Evolutionary conservation across 305 asterid species (phyloP).

Genomic region (Coffea humblotiana): DNA sequence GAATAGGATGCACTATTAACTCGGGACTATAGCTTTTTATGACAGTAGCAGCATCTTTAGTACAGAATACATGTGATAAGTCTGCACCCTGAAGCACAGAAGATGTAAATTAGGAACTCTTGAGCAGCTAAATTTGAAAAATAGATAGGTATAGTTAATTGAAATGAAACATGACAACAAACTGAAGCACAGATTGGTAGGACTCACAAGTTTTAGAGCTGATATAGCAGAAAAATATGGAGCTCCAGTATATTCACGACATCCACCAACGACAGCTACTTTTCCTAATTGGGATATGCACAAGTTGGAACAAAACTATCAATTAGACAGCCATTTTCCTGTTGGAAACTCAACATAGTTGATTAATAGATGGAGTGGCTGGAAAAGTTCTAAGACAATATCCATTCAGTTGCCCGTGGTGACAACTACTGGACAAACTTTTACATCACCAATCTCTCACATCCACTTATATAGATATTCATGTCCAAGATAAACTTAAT

Average conservation of each 20-base stretch:
- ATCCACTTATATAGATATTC: neutral
- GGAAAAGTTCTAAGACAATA: neutral
- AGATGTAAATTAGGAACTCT: constrained; percentile 13
- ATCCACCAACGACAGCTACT: constrained; percentile 94
- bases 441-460: neutral
- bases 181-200: constrained; percentile 16
- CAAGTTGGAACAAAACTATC: neutral
- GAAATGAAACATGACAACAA: neutral
- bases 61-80: constrained; percentile 89
- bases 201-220: constrained; percentile 86
- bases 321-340: neutral
- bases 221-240: constrained; percentile 96
- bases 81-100: constrained; percentile 78
- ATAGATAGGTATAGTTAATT: neutral
- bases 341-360: neutral
- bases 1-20: constrained; percentile 89
- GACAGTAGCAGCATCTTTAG: constrained; percentile 91
- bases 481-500: neutral
- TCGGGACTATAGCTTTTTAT: constrained; percentile 94
- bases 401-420: neutral
- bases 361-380: neutral
- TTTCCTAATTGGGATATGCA: constrained; percentile 57
- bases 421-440: neutral
- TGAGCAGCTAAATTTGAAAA: neutral
- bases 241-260: constrained; percentile 98